A percentile compares a stretch with the other conserved stretches of the same genome.
Evolutionary conservation across 495 filamentous ascomycete genomes (phyloP).

Genomic region (Aspergillus cavernicola): DNA sequence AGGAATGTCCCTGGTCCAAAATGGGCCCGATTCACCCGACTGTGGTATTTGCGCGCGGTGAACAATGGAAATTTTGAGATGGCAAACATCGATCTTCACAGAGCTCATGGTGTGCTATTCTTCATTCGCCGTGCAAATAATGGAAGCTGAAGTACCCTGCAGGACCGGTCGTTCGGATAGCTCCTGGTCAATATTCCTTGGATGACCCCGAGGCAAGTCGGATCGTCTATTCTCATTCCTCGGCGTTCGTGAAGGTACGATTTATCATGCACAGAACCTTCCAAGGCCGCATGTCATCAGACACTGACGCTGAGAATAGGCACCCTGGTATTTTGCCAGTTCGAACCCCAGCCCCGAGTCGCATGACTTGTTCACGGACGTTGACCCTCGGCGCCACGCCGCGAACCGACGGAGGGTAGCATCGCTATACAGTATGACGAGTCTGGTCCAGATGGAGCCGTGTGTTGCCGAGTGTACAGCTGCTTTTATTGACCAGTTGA

Average conservation of each 20-base stretch:
- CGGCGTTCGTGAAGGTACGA: slow-evolving; percentile 11
- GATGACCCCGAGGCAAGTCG: slow-evolving; percentile 38
- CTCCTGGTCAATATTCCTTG: slow-evolving; percentile 54
- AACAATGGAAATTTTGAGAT: not conserved
- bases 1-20: not conserved
- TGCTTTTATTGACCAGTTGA: slow-evolving; percentile 30
- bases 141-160: too few species aligned
- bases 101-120: too few species aligned
- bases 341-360: not conserved
- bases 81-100: slow-evolving; percentile 36
- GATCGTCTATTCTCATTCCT: slow-evolving; percentile 32
- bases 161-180: slow-evolving; percentile 53
- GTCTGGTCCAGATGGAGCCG: slow-evolving; percentile 30
- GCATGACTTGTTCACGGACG: slow-evolving; percentile 29
- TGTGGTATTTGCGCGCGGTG: not conserved
- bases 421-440: slow-evolving; percentile 31
- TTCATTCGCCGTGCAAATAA: too few species aligned
- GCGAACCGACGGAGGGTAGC: slow-evolving; percentile 37
- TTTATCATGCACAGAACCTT: not conserved
- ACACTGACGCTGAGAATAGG: not conserved
- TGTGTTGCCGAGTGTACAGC: slow-evolving; percentile 22
- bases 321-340: slow-evolving; percentile 13
- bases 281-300: not conserved
- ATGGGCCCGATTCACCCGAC: not conserved
- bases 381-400: slow-evolving; percentile 35